Evolutionary conservation across 2,329 filamentous ascomycete species (phyloP).

Genomic region (Alternaria brassicicola): DNA sequence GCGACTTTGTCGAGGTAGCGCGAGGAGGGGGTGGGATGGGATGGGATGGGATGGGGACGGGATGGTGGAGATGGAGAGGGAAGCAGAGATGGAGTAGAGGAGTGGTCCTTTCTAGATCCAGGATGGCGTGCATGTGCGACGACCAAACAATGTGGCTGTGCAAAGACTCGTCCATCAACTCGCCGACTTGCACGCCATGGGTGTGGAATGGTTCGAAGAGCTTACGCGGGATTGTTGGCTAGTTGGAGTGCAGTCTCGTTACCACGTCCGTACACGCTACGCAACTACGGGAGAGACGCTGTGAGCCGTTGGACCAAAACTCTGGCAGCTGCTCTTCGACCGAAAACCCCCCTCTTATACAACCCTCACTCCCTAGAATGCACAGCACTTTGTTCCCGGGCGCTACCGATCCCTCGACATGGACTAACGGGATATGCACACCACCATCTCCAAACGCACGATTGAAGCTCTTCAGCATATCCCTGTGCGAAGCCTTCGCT

Average conservation of each 20-base stretch:
- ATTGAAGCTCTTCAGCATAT: conserved; percentile 55
- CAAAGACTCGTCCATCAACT: neutral
- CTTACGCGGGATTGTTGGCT: neutral
- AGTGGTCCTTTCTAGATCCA: neutral
- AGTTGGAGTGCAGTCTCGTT: too few species aligned
- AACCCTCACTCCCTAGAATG: too few species aligned
- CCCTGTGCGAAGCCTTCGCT: conserved; percentile 60
- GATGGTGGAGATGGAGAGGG: too few species aligned
- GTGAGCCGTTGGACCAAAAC: too few species aligned
- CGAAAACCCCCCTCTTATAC: too few species aligned
- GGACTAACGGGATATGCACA: conserved; percentile 57
- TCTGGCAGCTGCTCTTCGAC: too few species aligned
- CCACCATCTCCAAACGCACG: conserved; percentile 50
- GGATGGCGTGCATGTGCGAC: neutral
- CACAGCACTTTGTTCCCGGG: conserved; percentile 49
- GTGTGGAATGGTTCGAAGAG: neutral
- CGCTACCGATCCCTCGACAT: conserved; percentile 53
- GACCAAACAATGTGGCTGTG: neutral
- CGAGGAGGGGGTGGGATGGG: neutral
- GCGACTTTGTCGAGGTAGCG: neutral
- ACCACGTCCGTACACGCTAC: too few species aligned
- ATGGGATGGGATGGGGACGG: too few species aligned
- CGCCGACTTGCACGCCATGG: neutral
- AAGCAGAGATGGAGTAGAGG: neutral
- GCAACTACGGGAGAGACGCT: too few species aligned